Percentiles rank a stretch among this genome's conserved stretches.
Evolutionary conservation across 179 eudicot species (phyloP).

Genomic region (Silene vulgaris): DNA sequence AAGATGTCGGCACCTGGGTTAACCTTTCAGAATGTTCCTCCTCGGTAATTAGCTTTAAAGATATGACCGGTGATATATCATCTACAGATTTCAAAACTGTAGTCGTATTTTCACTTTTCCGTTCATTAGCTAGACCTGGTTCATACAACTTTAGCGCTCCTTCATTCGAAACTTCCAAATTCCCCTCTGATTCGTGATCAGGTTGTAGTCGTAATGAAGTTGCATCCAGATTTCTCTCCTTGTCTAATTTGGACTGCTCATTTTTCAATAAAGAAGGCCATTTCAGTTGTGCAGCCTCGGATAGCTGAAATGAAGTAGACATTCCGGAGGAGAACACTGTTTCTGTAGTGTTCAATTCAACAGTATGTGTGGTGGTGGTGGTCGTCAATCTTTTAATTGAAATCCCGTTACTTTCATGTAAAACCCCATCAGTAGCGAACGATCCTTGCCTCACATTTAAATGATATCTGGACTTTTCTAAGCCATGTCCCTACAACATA

Average conservation of each 20-base stretch:
- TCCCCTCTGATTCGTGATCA: background rate
- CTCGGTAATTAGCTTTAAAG: background rate
- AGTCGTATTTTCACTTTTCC: background rate
- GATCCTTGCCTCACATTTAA: slow-evolving; percentile 13
- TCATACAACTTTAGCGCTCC: background rate
- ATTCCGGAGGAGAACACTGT: background rate
- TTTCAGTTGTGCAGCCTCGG: slow-evolving; percentile 2
- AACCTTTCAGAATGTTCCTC: background rate
- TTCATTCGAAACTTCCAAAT: background rate
- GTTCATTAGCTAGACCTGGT: slow-evolving; percentile 5
- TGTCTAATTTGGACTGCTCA: slow-evolving; percentile 1
- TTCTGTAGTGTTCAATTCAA: background rate
- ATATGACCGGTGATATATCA: background rate
- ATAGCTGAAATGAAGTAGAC: slow-evolving; percentile 5
- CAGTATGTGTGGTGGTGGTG: background rate
- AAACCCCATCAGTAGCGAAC: background rate
- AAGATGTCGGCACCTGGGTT: slow-evolving; percentile 8
- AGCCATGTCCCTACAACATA: slow-evolving; percentile 19
- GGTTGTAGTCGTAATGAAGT: slow-evolving; percentile 17
- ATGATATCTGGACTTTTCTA: slow-evolving; percentile 10
- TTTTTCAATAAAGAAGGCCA: slow-evolving; percentile 14
- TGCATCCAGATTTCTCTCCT: background rate
- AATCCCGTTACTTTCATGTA: background rate
- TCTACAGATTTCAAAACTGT: slow-evolving; percentile 1
- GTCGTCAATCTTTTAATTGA: slow-evolving; percentile 7